Percentiles rank a stretch among this genome's conserved stretches.
Evolutionary conservation across 139 green algal genomes (phyloP).

Genomic region (Astrephomene gubernaculifera): DNA sequence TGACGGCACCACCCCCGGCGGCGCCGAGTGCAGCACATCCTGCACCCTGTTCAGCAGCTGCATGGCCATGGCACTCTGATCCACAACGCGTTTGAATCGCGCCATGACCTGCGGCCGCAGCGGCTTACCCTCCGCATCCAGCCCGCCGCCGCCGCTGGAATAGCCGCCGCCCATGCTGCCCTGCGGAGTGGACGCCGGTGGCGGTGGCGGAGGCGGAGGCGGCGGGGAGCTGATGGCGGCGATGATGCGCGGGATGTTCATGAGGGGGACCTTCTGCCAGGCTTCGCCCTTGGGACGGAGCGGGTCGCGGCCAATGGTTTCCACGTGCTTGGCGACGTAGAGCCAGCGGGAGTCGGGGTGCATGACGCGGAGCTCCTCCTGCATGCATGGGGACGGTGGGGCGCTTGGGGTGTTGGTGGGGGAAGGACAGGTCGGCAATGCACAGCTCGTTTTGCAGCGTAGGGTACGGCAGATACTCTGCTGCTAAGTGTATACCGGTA

Average conservation of each 20-base stretch:
- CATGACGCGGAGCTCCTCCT: slow-evolving; percentile 31
- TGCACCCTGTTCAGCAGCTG: slow-evolving; percentile 55
- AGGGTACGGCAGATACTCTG: no score
- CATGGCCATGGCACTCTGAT: slow-evolving; percentile 60
- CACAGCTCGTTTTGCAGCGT: no score
- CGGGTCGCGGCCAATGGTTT: slow-evolving; percentile 50
- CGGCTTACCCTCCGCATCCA: slow-evolving; percentile 29
- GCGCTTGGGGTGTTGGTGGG: not conserved
- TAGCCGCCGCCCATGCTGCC: not conserved
- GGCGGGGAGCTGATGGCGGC: slow-evolving; percentile 56
- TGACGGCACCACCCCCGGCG: not conserved
- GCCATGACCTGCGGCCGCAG: slow-evolving; percentile 44
- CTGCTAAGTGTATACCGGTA: no score
- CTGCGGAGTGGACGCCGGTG: no score
- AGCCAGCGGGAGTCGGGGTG: slow-evolving; percentile 41
- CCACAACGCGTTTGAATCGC: slow-evolving; percentile 59
- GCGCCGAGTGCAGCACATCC: slow-evolving; percentile 23
- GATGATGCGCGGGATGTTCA: slow-evolving; percentile 61
- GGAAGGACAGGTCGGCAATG: not conserved
- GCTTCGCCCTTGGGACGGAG: slow-evolving; percentile 37
- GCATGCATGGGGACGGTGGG: no score
- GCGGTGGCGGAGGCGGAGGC: slow-evolving; percentile 36
- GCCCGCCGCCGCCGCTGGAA: not conserved
- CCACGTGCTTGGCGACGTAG: slow-evolving; percentile 51
- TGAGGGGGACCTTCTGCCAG: slow-evolving; percentile 55